Evolutionary conservation across 371 early-diverging fungal genomes (phyloP).

Genomic region (Dichotomocladium elegans): DNA sequence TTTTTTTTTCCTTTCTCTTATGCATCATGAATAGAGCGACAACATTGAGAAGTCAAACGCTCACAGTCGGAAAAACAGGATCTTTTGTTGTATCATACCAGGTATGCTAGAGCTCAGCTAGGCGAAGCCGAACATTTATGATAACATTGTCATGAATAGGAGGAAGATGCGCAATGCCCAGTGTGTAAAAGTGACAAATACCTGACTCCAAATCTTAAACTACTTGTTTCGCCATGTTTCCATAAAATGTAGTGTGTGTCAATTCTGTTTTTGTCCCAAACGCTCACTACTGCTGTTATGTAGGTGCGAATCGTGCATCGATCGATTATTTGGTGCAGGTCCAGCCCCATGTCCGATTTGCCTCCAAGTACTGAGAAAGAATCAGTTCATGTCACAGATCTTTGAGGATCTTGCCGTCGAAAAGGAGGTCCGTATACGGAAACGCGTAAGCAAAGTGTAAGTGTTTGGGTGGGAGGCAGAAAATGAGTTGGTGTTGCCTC

Average conservation of each 20-base stretch:
- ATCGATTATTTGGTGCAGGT: conserved; percentile 78
- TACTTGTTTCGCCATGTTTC: conserved; percentile 96
- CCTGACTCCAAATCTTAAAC: conserved; percentile 88
- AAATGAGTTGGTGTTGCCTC: too few species aligned
- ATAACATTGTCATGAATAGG: too few species aligned
- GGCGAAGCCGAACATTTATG: too few species aligned
- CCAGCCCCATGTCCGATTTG: conserved; percentile 95
- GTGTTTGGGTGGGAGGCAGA: too few species aligned
- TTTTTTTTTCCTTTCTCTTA: background rate
- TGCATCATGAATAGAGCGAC: background rate
- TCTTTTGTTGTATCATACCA: conserved; percentile 44
- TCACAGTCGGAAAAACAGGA: conserved; percentile 41
- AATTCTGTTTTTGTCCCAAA: background rate
- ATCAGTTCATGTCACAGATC: conserved; percentile 82
- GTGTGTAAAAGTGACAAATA: conserved; percentile 95
- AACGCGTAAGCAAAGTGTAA: conserved; percentile 75
- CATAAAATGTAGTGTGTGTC: conserved; percentile 92
- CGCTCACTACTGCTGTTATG: background rate
- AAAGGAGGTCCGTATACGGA: conserved; percentile 91
- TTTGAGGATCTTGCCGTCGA: conserved; percentile 95
- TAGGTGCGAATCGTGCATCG: conserved; percentile 91
- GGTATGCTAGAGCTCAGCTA: conserved; percentile 17
- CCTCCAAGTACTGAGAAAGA: conserved; percentile 74
- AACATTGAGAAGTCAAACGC: conserved; percentile 27
- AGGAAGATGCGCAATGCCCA: conserved; percentile 87